Percentiles rank a stretch among this genome's conserved stretches.
Evolutionary conservation across 306 rosid species (phyloP).

Genomic region (Lathyrus aphaca): DNA sequence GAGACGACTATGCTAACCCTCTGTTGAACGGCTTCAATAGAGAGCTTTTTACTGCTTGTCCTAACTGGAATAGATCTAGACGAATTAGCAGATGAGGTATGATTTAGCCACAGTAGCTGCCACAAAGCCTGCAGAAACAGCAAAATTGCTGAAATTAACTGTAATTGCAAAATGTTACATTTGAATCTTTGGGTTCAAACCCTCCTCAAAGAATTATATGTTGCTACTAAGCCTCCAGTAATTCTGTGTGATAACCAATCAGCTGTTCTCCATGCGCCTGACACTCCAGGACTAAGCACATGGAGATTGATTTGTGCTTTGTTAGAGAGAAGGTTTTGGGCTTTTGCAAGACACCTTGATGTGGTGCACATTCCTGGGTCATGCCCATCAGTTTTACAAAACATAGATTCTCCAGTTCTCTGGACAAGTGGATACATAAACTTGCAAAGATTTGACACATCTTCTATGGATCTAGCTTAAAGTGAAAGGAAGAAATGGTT

Average conservation of each 20-base stretch:
- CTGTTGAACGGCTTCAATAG: conserved; percentile 75
- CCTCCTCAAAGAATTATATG: too few relatives aligned
- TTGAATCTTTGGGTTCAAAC: neutral
- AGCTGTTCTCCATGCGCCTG: too few relatives aligned
- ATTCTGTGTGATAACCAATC: too few relatives aligned
- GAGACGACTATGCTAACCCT: conserved; percentile 85
- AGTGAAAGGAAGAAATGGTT: conserved; percentile 12
- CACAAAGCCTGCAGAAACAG: conserved; percentile 80
- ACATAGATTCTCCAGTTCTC: conserved; percentile 27
- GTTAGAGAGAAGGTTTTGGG: too few relatives aligned
- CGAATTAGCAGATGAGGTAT: conserved; percentile 55
- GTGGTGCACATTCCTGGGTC: neutral
- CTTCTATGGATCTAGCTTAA: conserved; percentile 28
- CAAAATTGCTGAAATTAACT: conserved; percentile 29
- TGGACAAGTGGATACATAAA: conserved; percentile 20
- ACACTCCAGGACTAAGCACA: too few relatives aligned
- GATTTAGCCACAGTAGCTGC: conserved; percentile 96
- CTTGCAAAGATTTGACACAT: conserved; percentile 22
- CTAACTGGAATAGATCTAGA: conserved; percentile 46
- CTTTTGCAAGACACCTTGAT: too few relatives aligned
- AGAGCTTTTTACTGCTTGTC: conserved; percentile 58
- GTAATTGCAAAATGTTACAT: conserved; percentile 23
- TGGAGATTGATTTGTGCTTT: too few relatives aligned
- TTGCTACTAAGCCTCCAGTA: too few relatives aligned
- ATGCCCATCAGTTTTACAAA: neutral